A percentile compares a stretch with the other conserved stretches of the same genome.
These are phyloP conservation scores for Populus hybrid DNA, from an alignment of 441 rosid species.

Conservation along the genomic window DNA sequence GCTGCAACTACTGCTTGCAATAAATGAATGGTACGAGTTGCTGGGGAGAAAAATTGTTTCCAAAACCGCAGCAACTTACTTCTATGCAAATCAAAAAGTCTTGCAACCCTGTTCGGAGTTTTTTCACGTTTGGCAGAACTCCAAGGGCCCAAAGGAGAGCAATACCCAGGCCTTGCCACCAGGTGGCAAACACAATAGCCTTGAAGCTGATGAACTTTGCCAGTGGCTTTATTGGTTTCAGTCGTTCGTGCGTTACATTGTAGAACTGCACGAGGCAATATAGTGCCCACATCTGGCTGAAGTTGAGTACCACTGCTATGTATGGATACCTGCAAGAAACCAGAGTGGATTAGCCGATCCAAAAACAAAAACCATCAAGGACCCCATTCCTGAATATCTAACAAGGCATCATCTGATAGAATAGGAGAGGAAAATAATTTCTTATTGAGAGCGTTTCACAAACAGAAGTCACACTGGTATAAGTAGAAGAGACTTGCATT, in stretches of 20 bases:
- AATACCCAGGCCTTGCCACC: conserved; percentile 96
- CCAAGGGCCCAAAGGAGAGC: conserved; percentile 53
- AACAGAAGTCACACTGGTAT: neutral
- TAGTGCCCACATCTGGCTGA: conserved; percentile 95
- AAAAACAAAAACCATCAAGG: neutral
- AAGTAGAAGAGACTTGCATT: neutral
- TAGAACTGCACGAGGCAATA: conserved; percentile 92
- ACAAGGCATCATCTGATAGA: neutral
- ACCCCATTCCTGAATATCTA: neutral
- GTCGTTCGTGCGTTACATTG: conserved; percentile 65
- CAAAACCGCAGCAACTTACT: conserved; percentile 37
- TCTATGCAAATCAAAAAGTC: conserved; percentile 87
- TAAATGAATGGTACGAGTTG: neutral
- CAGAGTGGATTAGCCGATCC: neutral
- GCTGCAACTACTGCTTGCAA: neutral
- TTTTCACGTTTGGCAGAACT: conserved; percentile 60
- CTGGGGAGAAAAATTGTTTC: neutral
- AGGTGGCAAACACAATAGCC: conserved; percentile 87
- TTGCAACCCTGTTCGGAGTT: conserved; percentile 55
- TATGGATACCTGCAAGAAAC: conserved; percentile 66
- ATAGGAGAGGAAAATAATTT: neutral
- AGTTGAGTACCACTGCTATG: conserved; percentile 67
- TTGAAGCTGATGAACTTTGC: conserved; percentile 94
- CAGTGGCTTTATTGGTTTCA: conserved; percentile 66
- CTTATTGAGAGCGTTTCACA: neutral